Conservation (phyloP, 768 basidiomycete genomes). For the Candolleomyces aberdarensis region DNA sequence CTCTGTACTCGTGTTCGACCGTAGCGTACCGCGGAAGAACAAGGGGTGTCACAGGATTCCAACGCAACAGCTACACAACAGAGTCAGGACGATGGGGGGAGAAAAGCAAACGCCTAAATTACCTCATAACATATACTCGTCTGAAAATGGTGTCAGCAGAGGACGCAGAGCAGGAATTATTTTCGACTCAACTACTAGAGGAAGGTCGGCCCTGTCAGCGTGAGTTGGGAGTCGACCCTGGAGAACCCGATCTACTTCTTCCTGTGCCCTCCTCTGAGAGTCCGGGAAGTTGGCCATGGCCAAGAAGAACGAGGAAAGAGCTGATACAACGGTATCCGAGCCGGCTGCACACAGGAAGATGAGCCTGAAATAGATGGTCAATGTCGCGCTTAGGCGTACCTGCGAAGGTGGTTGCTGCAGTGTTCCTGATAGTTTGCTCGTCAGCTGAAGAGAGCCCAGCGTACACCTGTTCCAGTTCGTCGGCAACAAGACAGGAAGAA, state of each 20-base stretch:
- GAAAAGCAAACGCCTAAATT: not conserved
- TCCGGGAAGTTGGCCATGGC: constrained; percentile 39
- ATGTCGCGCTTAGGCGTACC: constrained; percentile 21
- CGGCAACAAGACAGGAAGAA: too few species aligned
- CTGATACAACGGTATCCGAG: constrained; percentile 36
- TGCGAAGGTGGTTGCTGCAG: constrained; percentile 41
- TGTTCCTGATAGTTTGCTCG: constrained; percentile 38
- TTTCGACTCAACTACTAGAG: constrained; percentile 35
- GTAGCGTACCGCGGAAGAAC: constrained; percentile 25
- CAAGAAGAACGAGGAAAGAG: constrained; percentile 35
- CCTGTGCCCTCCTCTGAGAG: constrained; percentile 33
- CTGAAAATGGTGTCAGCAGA: too few species aligned
- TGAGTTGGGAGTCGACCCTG: constrained; percentile 36
- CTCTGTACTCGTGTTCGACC: constrained; percentile 37
- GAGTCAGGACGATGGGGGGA: not conserved
- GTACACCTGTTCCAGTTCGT: too few species aligned
- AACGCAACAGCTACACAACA: constrained; percentile 30
- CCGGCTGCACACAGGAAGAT: constrained; percentile 16
- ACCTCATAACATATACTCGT: not conserved
- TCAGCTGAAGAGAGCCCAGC: constrained; percentile 7
- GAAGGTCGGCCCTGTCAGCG: constrained; percentile 31
- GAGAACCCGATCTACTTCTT: constrained; percentile 33
- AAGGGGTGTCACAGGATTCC: constrained; percentile 41
- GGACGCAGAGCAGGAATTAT: constrained; percentile 7
- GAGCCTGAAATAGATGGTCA: not conserved